Evolutionary conservation across 805 yeast genomes (phyloP), one percentile per base, ranked within the genome.

Genomic region (Saccharomycopsis selenospora): DNA sequence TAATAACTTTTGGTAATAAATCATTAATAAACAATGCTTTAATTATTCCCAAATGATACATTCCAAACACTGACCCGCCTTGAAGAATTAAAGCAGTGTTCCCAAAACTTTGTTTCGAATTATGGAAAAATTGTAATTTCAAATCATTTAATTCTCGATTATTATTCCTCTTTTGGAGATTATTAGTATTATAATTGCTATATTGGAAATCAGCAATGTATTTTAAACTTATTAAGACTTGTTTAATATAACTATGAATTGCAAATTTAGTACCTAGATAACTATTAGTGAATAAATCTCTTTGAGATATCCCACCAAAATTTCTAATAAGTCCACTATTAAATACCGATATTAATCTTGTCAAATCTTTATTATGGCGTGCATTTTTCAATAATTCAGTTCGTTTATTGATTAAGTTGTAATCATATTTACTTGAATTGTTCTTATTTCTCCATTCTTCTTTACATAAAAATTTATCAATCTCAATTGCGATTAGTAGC

Each of bases 41-140:
- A 6, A 91, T 85, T 1, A 90, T 96, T 1, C 99, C 99, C 29
- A 93, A 61, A 63, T 93, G 99, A 58, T 95, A 90, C 53, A 93
- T 68, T 0, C 99, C 98, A 67, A 91, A 93, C 20, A 93, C 67
- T 0, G 97, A 85, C 2, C 99, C 98, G 25, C 99, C 99, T 65
- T 93, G 97, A 23, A 93, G 68, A 33, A 91, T 77, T 49, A 93
- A 69, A 0, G 97, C 97, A 0, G 98, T 88, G 43, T 87, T 77
- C 0, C 99, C 99, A 62, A 85, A 77, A 0, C 95, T 81, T 61
- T 88, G 89, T 57, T 86, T 76, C 14, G 86, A 87, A 66, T 82
- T 96, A 61, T 80, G 93, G 67, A 83, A 89, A 63, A 85, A 87
- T 64, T 77, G 89, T 54, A 76, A 71, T 58, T 76, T 85, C 62